Percentiles rank a stretch among this genome's conserved stretches.
phyloP scores from a whole-genome alignment of 306 rosid genomes.

The Sophora flavescens region DNA sequence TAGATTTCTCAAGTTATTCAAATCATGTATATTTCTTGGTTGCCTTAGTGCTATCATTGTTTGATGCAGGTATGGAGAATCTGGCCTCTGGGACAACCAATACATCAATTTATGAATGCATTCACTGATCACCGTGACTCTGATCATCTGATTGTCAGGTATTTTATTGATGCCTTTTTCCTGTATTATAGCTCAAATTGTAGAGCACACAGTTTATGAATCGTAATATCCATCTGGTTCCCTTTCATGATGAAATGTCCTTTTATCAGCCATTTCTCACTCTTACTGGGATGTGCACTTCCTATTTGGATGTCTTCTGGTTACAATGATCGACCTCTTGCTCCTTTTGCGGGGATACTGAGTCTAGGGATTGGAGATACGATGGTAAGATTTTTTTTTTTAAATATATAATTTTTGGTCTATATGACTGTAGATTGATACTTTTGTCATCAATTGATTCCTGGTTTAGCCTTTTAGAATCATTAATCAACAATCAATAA shows the following conservation, averaged over 20 bases:
- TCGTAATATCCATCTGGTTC: constrained; percentile 25
- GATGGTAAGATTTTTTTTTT: constrained; percentile 59
- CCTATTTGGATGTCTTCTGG: constrained; percentile 97
- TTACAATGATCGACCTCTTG: constrained; percentile 86
- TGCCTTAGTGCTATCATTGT: constrained; percentile 41
- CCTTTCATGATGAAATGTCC: constrained; percentile 40
- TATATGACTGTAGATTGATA: neutral
- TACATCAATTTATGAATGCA: constrained; percentile 94
- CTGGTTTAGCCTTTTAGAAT: neutral
- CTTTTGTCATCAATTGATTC: constrained; percentile 5
- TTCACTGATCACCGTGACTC: constrained; percentile 96
- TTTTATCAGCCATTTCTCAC: constrained; percentile 84
- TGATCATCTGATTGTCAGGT: constrained; percentile 93
- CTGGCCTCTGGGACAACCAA: constrained; percentile 85
- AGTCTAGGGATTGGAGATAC: constrained; percentile 97
- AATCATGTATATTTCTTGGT: constrained; percentile 18
- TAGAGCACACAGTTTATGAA: constrained; percentile 34
- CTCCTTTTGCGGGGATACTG: constrained; percentile 94
- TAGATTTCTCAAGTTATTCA: constrained; percentile 35
- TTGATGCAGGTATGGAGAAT: constrained; percentile 85
- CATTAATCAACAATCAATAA: neutral
- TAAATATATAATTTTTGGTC: neutral
- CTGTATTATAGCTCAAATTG: constrained; percentile 9
- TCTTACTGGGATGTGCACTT: constrained; percentile 90
- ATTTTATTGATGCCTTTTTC: constrained; percentile 34